Evolutionary conservation across 805 yeast species (phyloP), one percentile per base, ranked within the genome.

Genomic region (Saccharomycopsis oosterbeekiorum): DNA sequence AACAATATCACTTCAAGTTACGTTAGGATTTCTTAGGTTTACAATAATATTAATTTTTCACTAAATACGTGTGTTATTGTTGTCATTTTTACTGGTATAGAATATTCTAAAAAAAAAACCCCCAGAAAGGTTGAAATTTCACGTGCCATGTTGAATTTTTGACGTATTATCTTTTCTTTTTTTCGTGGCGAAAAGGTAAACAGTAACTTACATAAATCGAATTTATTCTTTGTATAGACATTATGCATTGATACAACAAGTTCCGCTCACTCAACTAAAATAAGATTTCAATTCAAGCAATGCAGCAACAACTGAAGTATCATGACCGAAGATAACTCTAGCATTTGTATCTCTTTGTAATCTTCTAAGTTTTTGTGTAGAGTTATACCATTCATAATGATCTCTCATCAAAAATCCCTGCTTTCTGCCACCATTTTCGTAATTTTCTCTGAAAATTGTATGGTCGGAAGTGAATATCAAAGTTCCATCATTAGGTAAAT

Each of bases 261-360:
- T 29, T 56, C n/a, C n/a, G n/a, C 34, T 4, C 34, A 56, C 9
- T 47, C 19, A 26, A 37, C 41, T 37, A 37, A 57, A 43, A 34
- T 24, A 57, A 2, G 50, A 2, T 47, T 47, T 57, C 14, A 10
- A 14, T 9, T 19, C 42, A 11, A 57, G 24, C n/a, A 57, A 37
- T 5, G 41, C 42, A n/a, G 19, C 50, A 21, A 57, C 42, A 12
- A 57, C 42, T 47, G 53, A 40, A 26, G 55, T 17, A 57, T 57
- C 59, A 39, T 57, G 59, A 36, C 59, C 59, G 47, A 57, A 57
- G 4, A 59, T 42, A 8, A 59, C 61, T 43, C 43, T 37, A 36
- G 54, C 61, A 41, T 59, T 59, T n/a, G 61, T 59, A 40, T 59
- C 55, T 41, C 61, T 47, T 47, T 59, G 61, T 24, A 59, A 36